These are phyloP conservation scores for Naganishia vaughanmartiniae DNA, from an alignment of 768 basidiomycete species.

Conservation along the genomic window DNA sequence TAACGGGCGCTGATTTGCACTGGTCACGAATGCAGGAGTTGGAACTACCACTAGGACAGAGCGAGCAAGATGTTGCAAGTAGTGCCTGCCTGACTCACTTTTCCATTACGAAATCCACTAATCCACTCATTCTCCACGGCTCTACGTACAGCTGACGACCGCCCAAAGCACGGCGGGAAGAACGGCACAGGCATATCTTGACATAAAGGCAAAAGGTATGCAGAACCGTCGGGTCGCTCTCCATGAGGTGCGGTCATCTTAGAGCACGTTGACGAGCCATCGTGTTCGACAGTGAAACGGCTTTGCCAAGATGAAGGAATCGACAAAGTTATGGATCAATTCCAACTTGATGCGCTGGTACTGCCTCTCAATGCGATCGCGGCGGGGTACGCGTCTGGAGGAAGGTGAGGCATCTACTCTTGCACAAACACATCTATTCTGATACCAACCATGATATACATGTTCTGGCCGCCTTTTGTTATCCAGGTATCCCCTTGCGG, in stretches of 20 bases:
- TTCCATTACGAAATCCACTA: too few species aligned
- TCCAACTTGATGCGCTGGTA: neutral
- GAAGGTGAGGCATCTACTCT: neutral
- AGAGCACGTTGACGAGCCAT: neutral
- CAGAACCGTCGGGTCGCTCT: too few species aligned
- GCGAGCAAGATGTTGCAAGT: neutral
- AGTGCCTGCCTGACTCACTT: too few species aligned
- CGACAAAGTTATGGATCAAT: neutral
- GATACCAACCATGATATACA: too few species aligned
- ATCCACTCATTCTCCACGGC: neutral
- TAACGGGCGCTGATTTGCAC: neutral
- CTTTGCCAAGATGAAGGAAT: conserved; percentile 2
- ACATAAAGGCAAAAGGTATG: neutral
- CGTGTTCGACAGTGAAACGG: neutral
- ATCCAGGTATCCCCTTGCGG: conserved; percentile 4
- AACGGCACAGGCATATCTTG: neutral
- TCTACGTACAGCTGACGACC: neutral
- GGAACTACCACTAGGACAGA: neutral
- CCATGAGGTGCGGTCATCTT: too few species aligned
- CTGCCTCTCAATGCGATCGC: neutral
- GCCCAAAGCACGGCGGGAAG: neutral
- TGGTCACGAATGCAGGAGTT: neutral
- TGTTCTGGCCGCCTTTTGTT: too few species aligned
- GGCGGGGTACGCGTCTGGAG: neutral
- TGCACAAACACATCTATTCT: too few species aligned